Conservation (phyloP, 306 rosid genomes). For the Dalbergia cultrata region DNA sequence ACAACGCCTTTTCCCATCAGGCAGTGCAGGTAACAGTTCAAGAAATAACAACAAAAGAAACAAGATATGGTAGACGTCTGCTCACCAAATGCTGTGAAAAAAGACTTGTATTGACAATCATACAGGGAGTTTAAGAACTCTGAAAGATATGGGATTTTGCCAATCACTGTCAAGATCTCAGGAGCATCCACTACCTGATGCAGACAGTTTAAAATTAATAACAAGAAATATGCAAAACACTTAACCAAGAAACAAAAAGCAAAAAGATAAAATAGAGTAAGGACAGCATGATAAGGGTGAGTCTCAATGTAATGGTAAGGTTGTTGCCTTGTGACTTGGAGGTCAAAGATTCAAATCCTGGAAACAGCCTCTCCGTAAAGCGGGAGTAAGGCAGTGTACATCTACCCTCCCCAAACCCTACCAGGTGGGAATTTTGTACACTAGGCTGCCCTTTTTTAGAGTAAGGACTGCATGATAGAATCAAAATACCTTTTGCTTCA, state of each 20-base stretch:
- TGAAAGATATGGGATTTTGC: conserved; percentile 83
- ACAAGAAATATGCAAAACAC: not conserved
- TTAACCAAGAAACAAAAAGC: conserved; percentile 5
- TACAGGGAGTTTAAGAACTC: conserved; percentile 87
- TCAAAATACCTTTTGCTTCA: conserved; percentile 82
- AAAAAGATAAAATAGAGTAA: not conserved
- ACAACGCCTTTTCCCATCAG: not conserved
- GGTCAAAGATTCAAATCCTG: too few relatives aligned
- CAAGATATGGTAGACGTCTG: conserved; percentile 4
- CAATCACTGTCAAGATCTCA: conserved; percentile 93
- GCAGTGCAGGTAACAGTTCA: too few relatives aligned
- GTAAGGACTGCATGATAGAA: conserved; percentile 16
- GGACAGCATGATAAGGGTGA: too few relatives aligned
- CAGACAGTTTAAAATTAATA: conserved; percentile 28
- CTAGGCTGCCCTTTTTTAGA: too few relatives aligned
- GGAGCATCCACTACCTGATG: conserved; percentile 96
- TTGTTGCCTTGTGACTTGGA: too few relatives aligned
- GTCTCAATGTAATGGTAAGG: too few relatives aligned
- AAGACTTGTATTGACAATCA: conserved; percentile 88
- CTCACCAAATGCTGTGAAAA: conserved; percentile 94
- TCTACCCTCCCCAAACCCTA: too few relatives aligned
- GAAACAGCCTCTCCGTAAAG: too few relatives aligned
- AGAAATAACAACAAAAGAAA: not conserved
- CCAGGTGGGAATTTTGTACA: too few relatives aligned
- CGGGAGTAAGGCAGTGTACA: too few relatives aligned